Conservation (phyloP, 768 basidiomycete genomes). For the Amanita rubescens region DNA sequence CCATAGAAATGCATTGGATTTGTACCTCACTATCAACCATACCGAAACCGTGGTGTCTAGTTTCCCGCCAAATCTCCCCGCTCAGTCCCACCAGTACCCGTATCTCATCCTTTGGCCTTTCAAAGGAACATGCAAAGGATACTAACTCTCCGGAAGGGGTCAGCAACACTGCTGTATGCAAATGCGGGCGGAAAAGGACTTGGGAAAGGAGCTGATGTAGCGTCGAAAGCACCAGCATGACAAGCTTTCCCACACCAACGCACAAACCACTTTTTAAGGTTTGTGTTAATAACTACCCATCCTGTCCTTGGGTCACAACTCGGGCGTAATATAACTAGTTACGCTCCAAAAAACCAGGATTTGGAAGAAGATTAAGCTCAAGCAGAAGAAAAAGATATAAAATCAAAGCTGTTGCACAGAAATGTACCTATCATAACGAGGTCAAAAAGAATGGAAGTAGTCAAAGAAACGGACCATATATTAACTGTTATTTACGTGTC, state of each 20-base stretch:
- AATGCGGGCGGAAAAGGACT: conserved; percentile 46
- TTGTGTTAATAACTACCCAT: neutral
- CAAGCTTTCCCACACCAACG: neutral
- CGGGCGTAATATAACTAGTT: neutral
- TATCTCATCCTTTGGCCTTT: conserved; percentile 62
- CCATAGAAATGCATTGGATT: conserved; percentile 10
- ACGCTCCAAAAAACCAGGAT: neutral
- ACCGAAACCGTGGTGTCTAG: conserved; percentile 52
- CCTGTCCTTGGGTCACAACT: neutral
- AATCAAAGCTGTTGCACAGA: neutral
- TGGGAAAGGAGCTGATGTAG: conserved; percentile 61
- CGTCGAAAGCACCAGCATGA: conserved; percentile 64
- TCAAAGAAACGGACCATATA: neutral
- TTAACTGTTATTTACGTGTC: conserved; percentile 1
- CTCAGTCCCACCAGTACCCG: conserved; percentile 66
- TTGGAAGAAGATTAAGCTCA: neutral
- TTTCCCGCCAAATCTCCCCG: conserved; percentile 75
- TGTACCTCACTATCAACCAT: conserved; percentile 75
- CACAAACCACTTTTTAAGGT: neutral
- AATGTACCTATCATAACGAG: neutral
- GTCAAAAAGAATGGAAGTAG: neutral
- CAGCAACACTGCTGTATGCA: conserved; percentile 68
- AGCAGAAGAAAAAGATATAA: conserved; percentile 1
- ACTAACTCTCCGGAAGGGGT: conserved; percentile 72
- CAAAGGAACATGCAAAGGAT: conserved; percentile 50